phyloP scores from a whole-genome alignment of 441 rosid species.

The Adansonia gregorii region DNA sequence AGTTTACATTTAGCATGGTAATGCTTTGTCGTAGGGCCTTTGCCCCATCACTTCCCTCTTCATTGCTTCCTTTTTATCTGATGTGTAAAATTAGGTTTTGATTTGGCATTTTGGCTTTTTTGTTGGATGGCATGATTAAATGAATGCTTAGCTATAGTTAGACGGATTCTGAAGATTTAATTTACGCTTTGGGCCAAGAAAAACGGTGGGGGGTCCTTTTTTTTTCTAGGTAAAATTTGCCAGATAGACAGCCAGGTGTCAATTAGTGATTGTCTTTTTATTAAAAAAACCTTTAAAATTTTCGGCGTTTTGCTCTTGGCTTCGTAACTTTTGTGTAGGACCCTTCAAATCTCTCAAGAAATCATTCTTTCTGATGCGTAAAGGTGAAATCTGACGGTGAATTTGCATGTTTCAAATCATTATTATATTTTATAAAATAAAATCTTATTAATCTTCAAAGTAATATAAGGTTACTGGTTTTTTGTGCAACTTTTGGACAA shows the following conservation, averaged over 20 bases:
- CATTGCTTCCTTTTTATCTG: background rate
- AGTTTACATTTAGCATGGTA: slow-evolving; percentile 18
- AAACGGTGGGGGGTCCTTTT: background rate
- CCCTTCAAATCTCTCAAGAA: background rate
- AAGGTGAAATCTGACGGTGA: slow-evolving; percentile 11
- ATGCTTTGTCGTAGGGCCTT: slow-evolving; percentile 19
- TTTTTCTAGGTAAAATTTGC: background rate
- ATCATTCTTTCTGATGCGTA: slow-evolving; percentile 27
- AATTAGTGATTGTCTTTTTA: background rate
- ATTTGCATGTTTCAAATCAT: background rate
- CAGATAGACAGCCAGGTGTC: background rate
- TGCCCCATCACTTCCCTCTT: background rate
- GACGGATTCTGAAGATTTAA: background rate
- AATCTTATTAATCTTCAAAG: background rate
- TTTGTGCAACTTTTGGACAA: slow-evolving; percentile 20
- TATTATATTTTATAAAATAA: no score
- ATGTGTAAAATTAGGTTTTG: slow-evolving; percentile 30
- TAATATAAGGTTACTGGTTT: background rate
- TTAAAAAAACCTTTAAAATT: background rate
- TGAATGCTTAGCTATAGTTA: background rate
- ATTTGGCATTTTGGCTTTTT: slow-evolving; percentile 24
- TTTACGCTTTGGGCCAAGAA: background rate
- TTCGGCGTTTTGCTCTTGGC: slow-evolving; percentile 7
- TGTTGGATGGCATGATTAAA: background rate
- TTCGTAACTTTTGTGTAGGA: slow-evolving; percentile 12